Evolutionary conservation across 2,329 filamentous ascomycete species (phyloP).

Genomic region (Penicillium brevicompactum): DNA sequence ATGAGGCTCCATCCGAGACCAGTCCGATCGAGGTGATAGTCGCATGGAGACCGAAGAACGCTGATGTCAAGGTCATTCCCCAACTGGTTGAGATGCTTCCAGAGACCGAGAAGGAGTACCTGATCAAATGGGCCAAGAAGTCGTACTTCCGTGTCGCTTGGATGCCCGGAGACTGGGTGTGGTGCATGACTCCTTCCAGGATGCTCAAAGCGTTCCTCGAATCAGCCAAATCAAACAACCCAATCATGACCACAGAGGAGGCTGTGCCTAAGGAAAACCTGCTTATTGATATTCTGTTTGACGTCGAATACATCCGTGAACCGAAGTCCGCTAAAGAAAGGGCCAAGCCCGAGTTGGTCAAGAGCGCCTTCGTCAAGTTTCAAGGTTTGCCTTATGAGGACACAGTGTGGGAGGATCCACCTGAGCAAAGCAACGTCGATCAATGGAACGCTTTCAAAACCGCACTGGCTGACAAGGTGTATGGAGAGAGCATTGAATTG

Average conservation of each 20-base stretch:
- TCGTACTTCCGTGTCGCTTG: constrained; percentile 84
- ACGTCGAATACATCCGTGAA: constrained; percentile 69
- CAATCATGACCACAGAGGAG: constrained; percentile 71
- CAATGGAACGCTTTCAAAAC: constrained; percentile 77
- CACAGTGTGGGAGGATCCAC: constrained; percentile 84
- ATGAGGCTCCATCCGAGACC: constrained; percentile 62
- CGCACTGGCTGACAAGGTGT: constrained; percentile 85
- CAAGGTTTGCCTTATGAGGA: constrained; percentile 91
- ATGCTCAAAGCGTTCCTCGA: constrained; percentile 80
- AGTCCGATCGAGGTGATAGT: constrained; percentile 69
- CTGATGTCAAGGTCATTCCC: constrained; percentile 51
- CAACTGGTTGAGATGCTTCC: constrained; percentile 55
- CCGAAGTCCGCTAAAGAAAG: constrained; percentile 62
- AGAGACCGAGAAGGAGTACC: constrained; percentile 85
- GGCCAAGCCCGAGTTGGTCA: constrained; percentile 71
- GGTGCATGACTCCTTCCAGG: constrained; percentile 62
- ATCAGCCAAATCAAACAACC: constrained; percentile 61
- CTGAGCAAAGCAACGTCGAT: constrained; percentile 59
- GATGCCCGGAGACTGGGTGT: constrained; percentile 89
- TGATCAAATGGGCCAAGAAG: constrained; percentile 80
- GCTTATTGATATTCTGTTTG: constrained; percentile 84
- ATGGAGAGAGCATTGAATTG: constrained; percentile 72
- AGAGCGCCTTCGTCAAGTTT: constrained; percentile 81
- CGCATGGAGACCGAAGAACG: constrained; percentile 77
- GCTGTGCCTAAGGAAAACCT: constrained; percentile 88